Evolutionary conservation across 441 rosid species (phyloP), one percentile per base, ranked within the genome.

Genomic region (Geranium incanum): DNA sequence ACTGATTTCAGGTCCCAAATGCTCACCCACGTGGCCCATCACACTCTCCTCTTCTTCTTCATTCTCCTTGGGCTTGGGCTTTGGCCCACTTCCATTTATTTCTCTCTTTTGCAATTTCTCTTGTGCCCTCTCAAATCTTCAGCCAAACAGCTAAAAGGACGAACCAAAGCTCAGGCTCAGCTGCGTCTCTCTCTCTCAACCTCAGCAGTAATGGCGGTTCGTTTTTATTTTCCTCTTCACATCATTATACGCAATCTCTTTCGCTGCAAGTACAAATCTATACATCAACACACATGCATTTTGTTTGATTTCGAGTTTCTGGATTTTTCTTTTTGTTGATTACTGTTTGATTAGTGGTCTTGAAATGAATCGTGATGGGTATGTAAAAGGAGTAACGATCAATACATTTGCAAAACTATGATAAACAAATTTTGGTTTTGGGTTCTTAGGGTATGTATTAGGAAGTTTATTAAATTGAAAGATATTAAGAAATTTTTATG

Each of bases 141-240:
- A 50, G 13, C 62, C 5, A 55, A 12, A 55, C 62, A 55, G 21
- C 59, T 13, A 50, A 3, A 57, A 57, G 64, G 64, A 18, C 28
- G 64, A 28, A 18, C 64, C 64, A 18, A 5, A 16, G 28, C 23
- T 16, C 64, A 48, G 55, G 55, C 64, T 57, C 64, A n/a, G 55
- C 55, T 48, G 55, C 57, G 57, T 48, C 28, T 59, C 19, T 59
- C 64, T 59, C 64, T 5, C 63, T 57, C 64, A 18, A 59, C 28
- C 64, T 59, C 64, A 5, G 28, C 64, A 59, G 64, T 59, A 6
- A 59, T 59, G 64, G 23, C 64, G 64, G 64, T 59, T 19, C 33
- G 64, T 59, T 59, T 28, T 13, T 59, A 28, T 19, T 59, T 16
- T 6, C 64, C 7, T 9, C 6, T 45, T 13, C 33, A 28, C 33